phyloP scores from a whole-genome alignment of 2,329 filamentous ascomycete species.

The Colletotrichum costaricense region DNA sequence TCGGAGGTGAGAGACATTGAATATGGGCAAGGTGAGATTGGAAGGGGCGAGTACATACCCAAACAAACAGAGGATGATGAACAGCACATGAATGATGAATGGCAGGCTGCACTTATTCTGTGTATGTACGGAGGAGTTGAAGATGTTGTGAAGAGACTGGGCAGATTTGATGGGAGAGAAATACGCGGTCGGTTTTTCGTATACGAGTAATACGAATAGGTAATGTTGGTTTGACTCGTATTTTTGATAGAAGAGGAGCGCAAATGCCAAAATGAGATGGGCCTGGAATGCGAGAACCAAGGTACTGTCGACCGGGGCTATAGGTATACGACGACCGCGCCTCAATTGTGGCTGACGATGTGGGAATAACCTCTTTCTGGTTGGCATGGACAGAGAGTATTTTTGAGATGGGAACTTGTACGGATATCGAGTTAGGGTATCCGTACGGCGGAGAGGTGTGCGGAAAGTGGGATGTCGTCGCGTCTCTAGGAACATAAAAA shows the following conservation, averaged over 20 bases:
- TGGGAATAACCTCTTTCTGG: slow-evolving; percentile 28
- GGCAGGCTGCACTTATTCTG: too few species aligned
- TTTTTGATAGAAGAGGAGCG: not conserved
- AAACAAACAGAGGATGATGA: too few species aligned
- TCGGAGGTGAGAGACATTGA: too few species aligned
- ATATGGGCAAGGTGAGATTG: too few species aligned
- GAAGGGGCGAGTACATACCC: too few species aligned
- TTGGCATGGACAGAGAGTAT: not conserved
- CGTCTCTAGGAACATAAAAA: not conserved
- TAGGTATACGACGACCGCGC: not conserved
- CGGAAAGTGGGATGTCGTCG: slow-evolving; percentile 20
- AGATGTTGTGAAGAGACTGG: too few species aligned
- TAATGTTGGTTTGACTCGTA: not conserved
- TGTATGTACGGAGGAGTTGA: too few species aligned
- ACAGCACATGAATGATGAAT: too few species aligned
- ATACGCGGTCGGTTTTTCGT: not conserved
- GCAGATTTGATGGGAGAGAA: not conserved
- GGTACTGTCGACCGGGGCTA: not conserved
- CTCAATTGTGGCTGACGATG: slow-evolving; percentile 3
- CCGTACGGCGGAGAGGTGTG: too few species aligned
- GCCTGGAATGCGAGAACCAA: not conserved
- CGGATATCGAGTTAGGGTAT: not conserved
- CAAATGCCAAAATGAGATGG: not conserved
- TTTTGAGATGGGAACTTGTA: not conserved
- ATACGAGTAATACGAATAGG: not conserved